A percentile compares a stretch with the other conserved stretches of the same genome.
phyloP scores from a whole-genome alignment of 352 stramenopile species.

The Phytophthora podocarpi region DNA sequence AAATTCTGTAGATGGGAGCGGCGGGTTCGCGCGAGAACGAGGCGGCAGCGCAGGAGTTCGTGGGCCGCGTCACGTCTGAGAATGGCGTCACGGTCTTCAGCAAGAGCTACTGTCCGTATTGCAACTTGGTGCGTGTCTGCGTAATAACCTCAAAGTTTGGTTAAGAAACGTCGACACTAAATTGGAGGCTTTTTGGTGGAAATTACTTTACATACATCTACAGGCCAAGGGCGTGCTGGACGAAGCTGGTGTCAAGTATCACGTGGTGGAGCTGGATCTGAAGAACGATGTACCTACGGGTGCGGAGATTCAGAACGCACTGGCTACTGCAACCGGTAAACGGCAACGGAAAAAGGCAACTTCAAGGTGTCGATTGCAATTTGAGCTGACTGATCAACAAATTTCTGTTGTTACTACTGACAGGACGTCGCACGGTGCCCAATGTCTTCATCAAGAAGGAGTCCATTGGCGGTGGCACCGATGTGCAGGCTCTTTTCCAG shows the following conservation, averaged over 20 bases:
- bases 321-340: slow-evolving; percentile 86
- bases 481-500: slow-evolving; percentile 86
- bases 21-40: slow-evolving; percentile 54
- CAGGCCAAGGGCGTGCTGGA: slow-evolving; percentile 90
- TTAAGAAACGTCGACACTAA: too few species aligned
- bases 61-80: slow-evolving; percentile 52
- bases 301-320: slow-evolving; percentile 85
- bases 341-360: not conserved
- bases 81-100: slow-evolving; percentile 86
- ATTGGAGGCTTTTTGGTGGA: not conserved
- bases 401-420: slow-evolving; percentile 10
- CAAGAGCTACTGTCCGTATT: slow-evolving; percentile 96
- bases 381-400: not conserved
- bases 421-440: slow-evolving; percentile 93
- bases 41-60: slow-evolving; percentile 56
- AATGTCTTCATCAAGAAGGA: slow-evolving; percentile 97
- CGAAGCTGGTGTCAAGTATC: slow-evolving; percentile 53
- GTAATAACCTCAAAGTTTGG: too few species aligned
- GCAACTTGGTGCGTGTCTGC: slow-evolving; percentile 56
- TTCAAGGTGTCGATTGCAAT: not conserved
- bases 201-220: too few species aligned
- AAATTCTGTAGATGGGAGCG: slow-evolving; percentile 57
- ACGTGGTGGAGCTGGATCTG: slow-evolving; percentile 72
- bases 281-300: slow-evolving; percentile 67
- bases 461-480: slow-evolving; percentile 94